Conservation (phyloP, 139 green algal genomes). For the Chlamydomonas applanata region DNA sequence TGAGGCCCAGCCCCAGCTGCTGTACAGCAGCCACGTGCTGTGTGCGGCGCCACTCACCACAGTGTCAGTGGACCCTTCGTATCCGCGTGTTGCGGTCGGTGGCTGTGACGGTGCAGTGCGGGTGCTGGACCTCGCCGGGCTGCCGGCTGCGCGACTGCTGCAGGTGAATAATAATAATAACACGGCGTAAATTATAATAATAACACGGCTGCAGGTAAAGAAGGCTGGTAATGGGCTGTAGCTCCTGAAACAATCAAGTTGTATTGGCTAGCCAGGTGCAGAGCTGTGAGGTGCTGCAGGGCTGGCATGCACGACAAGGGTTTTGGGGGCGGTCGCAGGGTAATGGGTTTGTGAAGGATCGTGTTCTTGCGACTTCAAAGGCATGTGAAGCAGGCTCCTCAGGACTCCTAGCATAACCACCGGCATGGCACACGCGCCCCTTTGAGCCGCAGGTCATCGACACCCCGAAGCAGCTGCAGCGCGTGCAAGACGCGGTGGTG, state of each 20-base stretch:
- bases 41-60: conserved; percentile 29
- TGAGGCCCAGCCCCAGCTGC: neutral
- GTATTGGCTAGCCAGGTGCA: too few relatives aligned
- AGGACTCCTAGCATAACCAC: neutral
- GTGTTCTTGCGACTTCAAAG: too few relatives aligned
- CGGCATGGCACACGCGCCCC: neutral
- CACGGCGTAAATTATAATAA: too few relatives aligned
- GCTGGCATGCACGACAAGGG: too few relatives aligned
- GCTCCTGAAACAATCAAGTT: too few relatives aligned
- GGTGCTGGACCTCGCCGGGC: conserved; percentile 40
- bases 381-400: too few relatives aligned
- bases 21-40: conserved; percentile 34
- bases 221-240: neutral
- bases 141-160: conserved; percentile 21
- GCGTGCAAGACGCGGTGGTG: neutral
- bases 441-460: conserved; percentile 16
- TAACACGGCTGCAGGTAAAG: neutral
- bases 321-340: too few relatives aligned
- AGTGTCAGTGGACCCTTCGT: conserved; percentile 39
- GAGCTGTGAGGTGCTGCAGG: too few relatives aligned
- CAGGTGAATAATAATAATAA: too few relatives aligned
- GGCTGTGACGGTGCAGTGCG: conserved; percentile 42
- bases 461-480: conserved; percentile 19
- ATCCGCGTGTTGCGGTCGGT: conserved; percentile 32
- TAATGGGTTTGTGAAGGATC: too few relatives aligned